Evolutionary conservation across 176 grass and related monocot species (phyloP).

Genomic region (Chloris gayana): DNA sequence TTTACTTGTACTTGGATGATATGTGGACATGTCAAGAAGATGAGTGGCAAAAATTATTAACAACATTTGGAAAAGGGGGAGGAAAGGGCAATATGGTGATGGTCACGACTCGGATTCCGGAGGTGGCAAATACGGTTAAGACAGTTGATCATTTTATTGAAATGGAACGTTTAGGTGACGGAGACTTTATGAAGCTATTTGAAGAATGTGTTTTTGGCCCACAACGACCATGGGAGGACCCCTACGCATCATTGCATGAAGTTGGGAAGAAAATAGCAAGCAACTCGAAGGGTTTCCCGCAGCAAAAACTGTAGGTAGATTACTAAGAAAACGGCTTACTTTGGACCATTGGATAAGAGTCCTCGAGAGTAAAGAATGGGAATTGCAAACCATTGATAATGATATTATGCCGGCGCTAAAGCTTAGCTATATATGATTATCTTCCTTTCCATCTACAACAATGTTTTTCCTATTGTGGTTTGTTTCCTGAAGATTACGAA

Average conservation of each 20-base stretch:
- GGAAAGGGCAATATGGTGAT: constrained; percentile 23
- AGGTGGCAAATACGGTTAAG: background rate
- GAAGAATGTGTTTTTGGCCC: background rate
- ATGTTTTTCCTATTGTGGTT: background rate
- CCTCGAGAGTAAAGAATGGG: background rate
- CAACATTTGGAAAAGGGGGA: background rate
- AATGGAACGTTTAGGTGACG: background rate
- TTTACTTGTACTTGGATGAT: constrained; percentile 48
- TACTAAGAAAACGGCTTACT: background rate
- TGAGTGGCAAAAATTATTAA: constrained; percentile 13
- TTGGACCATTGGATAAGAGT: background rate
- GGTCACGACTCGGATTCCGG: constrained; percentile 18
- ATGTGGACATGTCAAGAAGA: background rate
- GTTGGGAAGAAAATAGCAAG: too few species aligned
- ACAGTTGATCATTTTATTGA: background rate
- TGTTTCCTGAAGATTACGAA: background rate
- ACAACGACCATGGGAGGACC: background rate
- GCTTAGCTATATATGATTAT: background rate
- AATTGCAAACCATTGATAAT: background rate
- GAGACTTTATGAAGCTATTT: constrained; percentile 11
- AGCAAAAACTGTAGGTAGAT: background rate
- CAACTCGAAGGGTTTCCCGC: background rate
- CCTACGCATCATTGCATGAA: background rate
- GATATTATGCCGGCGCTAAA: background rate
- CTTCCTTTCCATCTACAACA: background rate